Evolutionary conservation across 768 basidiomycete species (phyloP), one percentile per base, ranked within the genome.

Genomic region (Kondoa subrosea): DNA sequence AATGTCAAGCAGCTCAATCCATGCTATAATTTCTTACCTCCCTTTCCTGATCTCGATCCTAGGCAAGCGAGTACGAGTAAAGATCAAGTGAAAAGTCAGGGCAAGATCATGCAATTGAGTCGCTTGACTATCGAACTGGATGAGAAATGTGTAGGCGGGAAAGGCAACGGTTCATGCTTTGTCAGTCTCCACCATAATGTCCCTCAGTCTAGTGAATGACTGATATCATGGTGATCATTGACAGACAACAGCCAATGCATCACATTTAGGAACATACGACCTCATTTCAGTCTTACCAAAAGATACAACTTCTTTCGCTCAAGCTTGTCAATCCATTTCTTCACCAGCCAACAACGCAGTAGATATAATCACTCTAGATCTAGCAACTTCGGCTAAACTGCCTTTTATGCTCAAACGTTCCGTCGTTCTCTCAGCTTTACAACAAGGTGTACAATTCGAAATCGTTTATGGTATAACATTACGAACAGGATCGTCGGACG

Each of bases 331-430:
- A 21, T 86, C 87, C 0, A 86, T 90, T 70, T 85, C 83, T 33
- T 79, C 81, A 57, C 88, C 90, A 1, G 86, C 87, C 0, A 81
- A 83, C 0, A 77, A 88, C 34, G 88, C 89, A 2, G 83, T 87
- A 0, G 88, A 91, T 74, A 83, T 91, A 67, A 88, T 91, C 67
- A 80, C 86, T 0, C 79, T 90, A 17, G 88, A 89, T 1, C 80
- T 91, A 26, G 86, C 87, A 40, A 67, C 73, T 0, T 80, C 84
- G 0, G 85, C 88, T 0, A 83, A 89, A 17, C 81, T 89, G 1
- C 85, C 87, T 0, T 91, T 86, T 74, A 81, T 87, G 73, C 80
- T 91, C 73, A 89, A 87, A 74, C 88, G 89, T 74, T 89, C 89
- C 0, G 80, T 89, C 62, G 82, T 90, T 30, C 83, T 87, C 34